Percentiles rank a stretch among this genome's conserved stretches.
Conservation (phyloP, 176 grass and related monocot genomes). For the Carex kokanica region DNA sequence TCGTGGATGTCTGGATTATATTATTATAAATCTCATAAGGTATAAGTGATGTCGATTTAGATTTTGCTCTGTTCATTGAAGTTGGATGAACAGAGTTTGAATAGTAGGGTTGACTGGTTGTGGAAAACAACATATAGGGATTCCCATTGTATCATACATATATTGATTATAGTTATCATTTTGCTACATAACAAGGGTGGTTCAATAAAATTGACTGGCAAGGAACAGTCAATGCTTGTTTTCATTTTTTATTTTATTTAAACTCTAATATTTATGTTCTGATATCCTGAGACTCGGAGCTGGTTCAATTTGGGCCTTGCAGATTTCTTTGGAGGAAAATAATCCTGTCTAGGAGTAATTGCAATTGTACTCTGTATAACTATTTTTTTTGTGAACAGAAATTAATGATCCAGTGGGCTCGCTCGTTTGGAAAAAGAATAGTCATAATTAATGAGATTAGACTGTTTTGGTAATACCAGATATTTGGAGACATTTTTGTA, state of each 20-base stretch:
- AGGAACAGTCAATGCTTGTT: neutral
- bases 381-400: no score
- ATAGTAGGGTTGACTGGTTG: neutral
- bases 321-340: no score
- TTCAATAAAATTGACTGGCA: neutral
- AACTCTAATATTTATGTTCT: neutral
- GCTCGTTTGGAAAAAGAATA: no score
- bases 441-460: no score
- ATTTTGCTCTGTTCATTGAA: neutral
- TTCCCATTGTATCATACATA: neutral
- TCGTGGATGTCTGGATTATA: no score
- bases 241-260: neutral
- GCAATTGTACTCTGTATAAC: no score
- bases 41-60: neutral
- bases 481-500: no score
- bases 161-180: neutral
- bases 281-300: neutral
- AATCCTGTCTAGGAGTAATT: no score
- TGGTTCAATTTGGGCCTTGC: no score
- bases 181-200: neutral
- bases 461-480: no score
- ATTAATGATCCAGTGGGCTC: no score
- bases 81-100: neutral
- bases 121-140: neutral
- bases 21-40: neutral